Evolutionary conservation across 371 early-diverging fungal species (phyloP).

Genomic region (Mucor circinelloides): DNA sequence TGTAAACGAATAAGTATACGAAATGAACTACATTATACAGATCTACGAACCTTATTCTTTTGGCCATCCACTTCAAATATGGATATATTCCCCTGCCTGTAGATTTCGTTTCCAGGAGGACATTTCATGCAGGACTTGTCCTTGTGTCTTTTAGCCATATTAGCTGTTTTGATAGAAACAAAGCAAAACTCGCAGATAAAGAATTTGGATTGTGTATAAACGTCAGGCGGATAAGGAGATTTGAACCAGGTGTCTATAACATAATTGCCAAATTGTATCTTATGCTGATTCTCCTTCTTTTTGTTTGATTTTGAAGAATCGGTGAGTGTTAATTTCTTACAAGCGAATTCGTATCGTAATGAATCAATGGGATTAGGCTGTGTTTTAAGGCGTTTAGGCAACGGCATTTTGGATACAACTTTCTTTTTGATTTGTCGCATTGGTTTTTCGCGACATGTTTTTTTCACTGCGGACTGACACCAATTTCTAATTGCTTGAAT

Average conservation of each 20-base stretch:
- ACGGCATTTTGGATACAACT: not conserved
- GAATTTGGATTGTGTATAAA: constrained; percentile 59
- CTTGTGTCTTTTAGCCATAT: constrained; percentile 64
- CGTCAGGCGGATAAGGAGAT: constrained; percentile 95
- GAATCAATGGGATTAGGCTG: not conserved
- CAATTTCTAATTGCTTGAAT: not conserved
- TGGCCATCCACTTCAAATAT: constrained; percentile 93
- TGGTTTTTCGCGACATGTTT: not conserved
- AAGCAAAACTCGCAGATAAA: constrained; percentile 98
- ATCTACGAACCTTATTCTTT: constrained; percentile 66
- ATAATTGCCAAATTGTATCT: constrained; percentile 7
- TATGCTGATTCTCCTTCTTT: not conserved
- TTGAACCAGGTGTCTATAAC: constrained; percentile 70
- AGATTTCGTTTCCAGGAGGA: constrained; percentile 89
- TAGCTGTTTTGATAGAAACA: constrained; percentile 84
- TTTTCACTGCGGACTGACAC: not conserved
- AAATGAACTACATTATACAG: not conserved
- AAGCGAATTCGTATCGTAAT: not conserved
- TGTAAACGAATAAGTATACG: not conserved
- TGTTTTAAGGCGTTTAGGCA: not conserved
- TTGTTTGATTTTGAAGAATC: not conserved
- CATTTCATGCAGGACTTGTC: not conserved
- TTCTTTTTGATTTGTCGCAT: not conserved
- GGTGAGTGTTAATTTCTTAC: not conserved
- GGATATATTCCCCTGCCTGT: constrained; percentile 78